These are phyloP conservation scores for Diaporthe nobilis DNA, from an alignment of 2,329 filamentous ascomycete species.

Conservation along the genomic window DNA sequence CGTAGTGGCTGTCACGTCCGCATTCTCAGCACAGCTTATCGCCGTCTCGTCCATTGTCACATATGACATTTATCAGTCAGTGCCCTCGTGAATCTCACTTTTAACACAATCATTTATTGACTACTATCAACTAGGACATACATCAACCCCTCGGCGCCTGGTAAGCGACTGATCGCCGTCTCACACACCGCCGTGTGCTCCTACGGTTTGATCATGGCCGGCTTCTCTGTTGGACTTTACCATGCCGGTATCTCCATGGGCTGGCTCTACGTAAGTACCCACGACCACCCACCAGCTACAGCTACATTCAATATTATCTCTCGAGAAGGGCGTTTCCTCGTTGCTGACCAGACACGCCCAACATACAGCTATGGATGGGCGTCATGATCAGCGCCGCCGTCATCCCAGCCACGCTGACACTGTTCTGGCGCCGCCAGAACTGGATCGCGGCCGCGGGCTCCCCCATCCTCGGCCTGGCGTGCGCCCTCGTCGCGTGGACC, in stretches of 20 bases:
- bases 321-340: too few species aligned
- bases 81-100: accelerated
- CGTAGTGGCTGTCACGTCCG: slow-evolving; percentile 83
- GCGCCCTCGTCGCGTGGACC: slow-evolving; percentile 82
- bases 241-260: slow-evolving; percentile 88
- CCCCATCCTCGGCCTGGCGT: slow-evolving; percentile 77
- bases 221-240: slow-evolving; percentile 81
- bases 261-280: slow-evolving; percentile 73
- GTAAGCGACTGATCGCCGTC: slow-evolving; percentile 83
- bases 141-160: slow-evolving; percentile 82
- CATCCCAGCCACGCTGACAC: slow-evolving; percentile 83
- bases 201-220: slow-evolving; percentile 84
- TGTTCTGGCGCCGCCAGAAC: slow-evolving; percentile 86
- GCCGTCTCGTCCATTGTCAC: slow-evolving; percentile 91
- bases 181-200: slow-evolving; percentile 78
- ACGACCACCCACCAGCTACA: neutral
- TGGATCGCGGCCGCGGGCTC: slow-evolving; percentile 75
- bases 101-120: neutral
- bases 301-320: too few species aligned
- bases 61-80: slow-evolving; percentile 81
- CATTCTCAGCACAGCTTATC: slow-evolving; percentile 86
- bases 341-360: neutral
- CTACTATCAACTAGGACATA: slow-evolving; percentile 70
- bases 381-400: slow-evolving; percentile 90
- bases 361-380: slow-evolving; percentile 79